phyloP scores from a whole-genome alignment of 2,329 filamentous ascomycete genomes.

The Ceratocystis cacaofunesta region DNA sequence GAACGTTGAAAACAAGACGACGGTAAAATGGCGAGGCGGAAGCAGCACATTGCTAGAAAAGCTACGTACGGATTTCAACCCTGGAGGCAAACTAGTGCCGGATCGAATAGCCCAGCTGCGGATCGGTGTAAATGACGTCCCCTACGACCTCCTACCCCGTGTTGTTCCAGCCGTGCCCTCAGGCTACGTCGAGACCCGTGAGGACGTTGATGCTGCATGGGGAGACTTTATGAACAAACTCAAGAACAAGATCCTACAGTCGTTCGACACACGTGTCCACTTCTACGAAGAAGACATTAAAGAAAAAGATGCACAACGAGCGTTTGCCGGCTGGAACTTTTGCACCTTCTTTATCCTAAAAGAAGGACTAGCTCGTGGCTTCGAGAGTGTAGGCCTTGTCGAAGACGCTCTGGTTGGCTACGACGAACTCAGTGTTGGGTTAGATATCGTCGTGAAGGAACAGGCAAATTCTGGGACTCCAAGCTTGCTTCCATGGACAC shows the following conservation, averaged over 20 bases:
- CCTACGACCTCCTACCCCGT: constrained; percentile 47
- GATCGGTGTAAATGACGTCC: constrained; percentile 54
- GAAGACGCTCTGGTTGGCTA: constrained; percentile 92
- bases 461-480: constrained; percentile 45
- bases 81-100: constrained; percentile 46
- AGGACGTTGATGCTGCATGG: constrained; percentile 73
- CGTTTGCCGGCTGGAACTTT: constrained; percentile 92
- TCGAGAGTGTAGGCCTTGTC: constrained; percentile 89
- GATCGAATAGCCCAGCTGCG: constrained; percentile 79
- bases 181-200: constrained; percentile 53
- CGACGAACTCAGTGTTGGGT: constrained; percentile 76
- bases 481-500: constrained; percentile 55
- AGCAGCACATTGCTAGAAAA: constrained; percentile 80
- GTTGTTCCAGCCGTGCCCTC: constrained; percentile 48
- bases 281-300: constrained; percentile 97
- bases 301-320: constrained; percentile 78
- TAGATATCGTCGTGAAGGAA: constrained; percentile 70
- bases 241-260: constrained; percentile 71
- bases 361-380: constrained; percentile 81
- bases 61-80: constrained; percentile 78
- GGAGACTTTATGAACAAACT: constrained; percentile 71
- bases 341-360: constrained; percentile 98
- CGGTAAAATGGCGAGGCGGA: constrained; percentile 63
- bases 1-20: constrained; percentile 43
- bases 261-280: constrained; percentile 77